Base-by-base conservation (phyloP, 169 alveolate genomes). In the Cryptosporidium ryanae region DNA sequence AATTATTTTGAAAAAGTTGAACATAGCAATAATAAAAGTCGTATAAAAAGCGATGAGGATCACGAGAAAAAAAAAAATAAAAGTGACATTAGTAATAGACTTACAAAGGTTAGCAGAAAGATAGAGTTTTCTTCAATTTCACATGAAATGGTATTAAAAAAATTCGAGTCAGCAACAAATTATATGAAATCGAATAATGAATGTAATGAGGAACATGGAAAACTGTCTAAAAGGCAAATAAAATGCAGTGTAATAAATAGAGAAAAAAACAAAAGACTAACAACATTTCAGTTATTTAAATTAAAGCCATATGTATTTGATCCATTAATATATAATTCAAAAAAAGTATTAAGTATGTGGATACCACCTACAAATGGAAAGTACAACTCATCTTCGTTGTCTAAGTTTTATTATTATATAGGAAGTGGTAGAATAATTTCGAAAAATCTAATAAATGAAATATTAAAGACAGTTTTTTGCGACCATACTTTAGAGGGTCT, bases 361-460 rank as follows among this genome's bases (percentile, higher is more conserved):
- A 84, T 91, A 8, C 93, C 93, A 29, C 90, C 93, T 8, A 66
- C 90, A 23, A 84, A 82, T 82, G 93, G 93, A 7, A 82, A 90
- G 64, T 84, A 34, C 59, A 91, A 91, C 7, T 84, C 93, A 15
- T 82, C 59, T 3, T 91, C 93, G 25, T 63, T 91, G 57, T 82
- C 91, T 27, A 91, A 82, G 66, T 84, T 91, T 55, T 91, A 89
- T 23, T 34, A 18, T 25, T 81, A 55, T 46, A 34, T 83, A 38
- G 44, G 55, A 44, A 49, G 15, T 25, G 90, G 91, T 1, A 81
- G 52, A 0, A 52, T 83, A 27, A 54, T 83, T 10, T 13, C 82
- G 23, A 25, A 83, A 8, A 0, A 64, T 13, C n/a, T 83, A 2
- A 10, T 83, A 12, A 50, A 65, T n/a, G 82, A 81, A 32, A 63